Evolutionary conservation across 352 stramenopile species (phyloP), one percentile per base, ranked within the genome.

Genomic region (Globisporangium cylindrosporum): DNA sequence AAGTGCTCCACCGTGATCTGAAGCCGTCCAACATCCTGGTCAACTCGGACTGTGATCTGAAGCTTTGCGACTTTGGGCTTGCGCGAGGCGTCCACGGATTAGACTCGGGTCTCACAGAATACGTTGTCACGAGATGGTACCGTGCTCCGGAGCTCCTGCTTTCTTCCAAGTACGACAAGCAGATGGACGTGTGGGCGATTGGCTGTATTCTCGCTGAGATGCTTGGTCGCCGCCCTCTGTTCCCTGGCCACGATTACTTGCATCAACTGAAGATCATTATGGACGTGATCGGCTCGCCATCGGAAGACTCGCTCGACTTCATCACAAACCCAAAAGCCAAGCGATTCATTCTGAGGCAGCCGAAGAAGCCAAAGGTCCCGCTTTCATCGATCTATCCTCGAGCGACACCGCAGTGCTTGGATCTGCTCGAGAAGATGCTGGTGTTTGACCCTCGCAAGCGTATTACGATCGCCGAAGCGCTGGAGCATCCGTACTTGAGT

Each of bases 371-470:
- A 1, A 90, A 89, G 69, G 82, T 96, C 18, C 82, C 81, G 24
- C 79, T 96, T 7, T 88, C 88, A 15, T 91, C 85, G 0, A 77
- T 98, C 8, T 98, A 97, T 72, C 88, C 90, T 6, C 81, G 88
- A 46, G 90, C 90, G 14, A 95, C 79, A 18, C 75, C 86, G 4
- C 74, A 88, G 58, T 96, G 88, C 29, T 74, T 98, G 6, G 91
- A 98, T 75, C 67, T 98, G 49, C 79, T 99, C 4, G 81, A 97
- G 60, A 92, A 93, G 61, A 97, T 98, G 91, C 83, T 98, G 10
- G 77, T 92, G 10, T 98, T 98, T 38, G 92, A 98, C 73, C 95
- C 96, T 14, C 77, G 80, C 25, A 95, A 90, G 67, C 83, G 88
- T 63, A 92, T 95, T 61, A 91, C 86, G 46, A 92, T 95, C 63